Percentiles rank a stretch among this genome's conserved stretches.
phyloP scores from a whole-genome alignment of 345 rosid species.

The Excoecaria cochinchinensis region DNA sequence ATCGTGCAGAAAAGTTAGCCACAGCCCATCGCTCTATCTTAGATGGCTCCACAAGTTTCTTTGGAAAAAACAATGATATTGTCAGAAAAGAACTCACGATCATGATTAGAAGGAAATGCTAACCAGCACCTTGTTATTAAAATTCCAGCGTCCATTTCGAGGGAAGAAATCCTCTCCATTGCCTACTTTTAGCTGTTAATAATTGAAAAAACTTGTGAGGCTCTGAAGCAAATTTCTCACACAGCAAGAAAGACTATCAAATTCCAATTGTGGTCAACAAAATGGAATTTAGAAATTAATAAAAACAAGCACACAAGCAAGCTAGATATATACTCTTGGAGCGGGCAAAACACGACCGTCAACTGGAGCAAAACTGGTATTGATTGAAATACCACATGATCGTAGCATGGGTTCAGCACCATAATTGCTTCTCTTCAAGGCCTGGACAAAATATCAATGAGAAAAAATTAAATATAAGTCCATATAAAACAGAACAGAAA shows the following conservation, averaged over 20 bases:
- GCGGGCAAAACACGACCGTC: conserved; percentile 80
- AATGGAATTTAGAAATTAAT: background rate
- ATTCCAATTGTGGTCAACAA: background rate
- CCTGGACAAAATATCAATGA: conserved; percentile 40
- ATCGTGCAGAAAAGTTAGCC: conserved; percentile 86
- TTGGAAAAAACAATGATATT: background rate
- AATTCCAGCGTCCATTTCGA: conserved; percentile 89
- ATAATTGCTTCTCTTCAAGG: conserved; percentile 64
- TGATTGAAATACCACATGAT: conserved; percentile 68
- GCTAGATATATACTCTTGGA: conserved; percentile 51
- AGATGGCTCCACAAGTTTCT: conserved; percentile 76
- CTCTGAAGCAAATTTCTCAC: too few species aligned
- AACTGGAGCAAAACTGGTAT: conserved; percentile 56
- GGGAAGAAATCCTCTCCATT: conserved; percentile 77
- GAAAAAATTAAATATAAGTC: background rate
- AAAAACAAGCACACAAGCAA: background rate
- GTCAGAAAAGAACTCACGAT: background rate
- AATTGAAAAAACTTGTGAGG: background rate
- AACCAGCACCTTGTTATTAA: conserved; percentile 67
- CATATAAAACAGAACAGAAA: background rate
- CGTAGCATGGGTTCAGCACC: conserved; percentile 64
- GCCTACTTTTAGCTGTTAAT: conserved; percentile 72
- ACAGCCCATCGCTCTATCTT: conserved; percentile 79
- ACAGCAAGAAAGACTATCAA: background rate
- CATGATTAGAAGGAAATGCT: background rate